Evolutionary conservation across 2,329 filamentous ascomycete genomes (phyloP).

Genomic region (Fusarium solani-melongenae): DNA sequence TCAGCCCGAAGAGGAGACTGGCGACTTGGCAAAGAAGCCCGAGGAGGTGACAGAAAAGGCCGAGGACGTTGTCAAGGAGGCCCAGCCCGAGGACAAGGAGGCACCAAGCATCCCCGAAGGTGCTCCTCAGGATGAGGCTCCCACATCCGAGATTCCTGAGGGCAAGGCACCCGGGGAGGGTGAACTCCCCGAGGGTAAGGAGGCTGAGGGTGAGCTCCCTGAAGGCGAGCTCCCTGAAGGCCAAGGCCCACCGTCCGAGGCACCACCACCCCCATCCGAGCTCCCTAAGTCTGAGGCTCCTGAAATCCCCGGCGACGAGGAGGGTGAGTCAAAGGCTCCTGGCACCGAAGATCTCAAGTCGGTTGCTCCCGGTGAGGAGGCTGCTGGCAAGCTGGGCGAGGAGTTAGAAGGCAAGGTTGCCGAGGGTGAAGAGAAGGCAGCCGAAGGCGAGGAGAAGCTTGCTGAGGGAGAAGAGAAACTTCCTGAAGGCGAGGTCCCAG

Average conservation of each 20-base stretch:
- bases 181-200: constrained; percentile 25
- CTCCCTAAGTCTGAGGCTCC: constrained; percentile 4
- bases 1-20: constrained; percentile 10
- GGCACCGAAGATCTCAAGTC: constrained; percentile 52
- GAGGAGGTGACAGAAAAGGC: constrained; percentile 22
- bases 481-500: background rate
- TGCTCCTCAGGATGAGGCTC: constrained; percentile 36
- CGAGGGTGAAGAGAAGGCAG: constrained; percentile 49
- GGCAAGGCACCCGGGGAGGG: constrained; percentile 41
- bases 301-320: constrained; percentile 14
- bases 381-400: constrained; percentile 41
- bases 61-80: constrained; percentile 5
- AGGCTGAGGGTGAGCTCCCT: constrained; percentile 4
- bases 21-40: constrained; percentile 27
- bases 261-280: background rate
- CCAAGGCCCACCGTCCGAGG: constrained; percentile 4
- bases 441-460: background rate
- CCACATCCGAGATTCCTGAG: constrained; percentile 22
- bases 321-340: constrained; percentile 30
- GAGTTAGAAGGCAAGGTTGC: constrained; percentile 42
- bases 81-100: constrained; percentile 15
- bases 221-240: constrained; percentile 3
- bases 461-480: background rate
- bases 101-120: constrained; percentile 26
- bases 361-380: constrained; percentile 50